Evolutionary conservation across 139 green algal species (phyloP).

Genomic region (Chlamydomonas eustigma): DNA sequence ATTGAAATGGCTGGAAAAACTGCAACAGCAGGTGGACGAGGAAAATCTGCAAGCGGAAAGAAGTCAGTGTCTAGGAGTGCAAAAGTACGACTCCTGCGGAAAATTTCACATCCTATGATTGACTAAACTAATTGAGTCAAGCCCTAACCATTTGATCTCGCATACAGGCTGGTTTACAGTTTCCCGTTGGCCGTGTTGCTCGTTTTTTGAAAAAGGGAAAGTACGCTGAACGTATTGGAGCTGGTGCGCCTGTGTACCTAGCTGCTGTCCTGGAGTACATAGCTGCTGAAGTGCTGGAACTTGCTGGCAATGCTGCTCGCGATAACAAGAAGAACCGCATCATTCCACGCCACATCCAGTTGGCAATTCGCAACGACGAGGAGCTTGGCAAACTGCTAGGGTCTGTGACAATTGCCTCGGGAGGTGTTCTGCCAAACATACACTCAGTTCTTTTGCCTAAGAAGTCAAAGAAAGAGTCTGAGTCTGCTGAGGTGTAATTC

Average conservation of each 20-base stretch:
- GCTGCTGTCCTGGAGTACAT: slow-evolving; percentile 55
- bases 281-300: slow-evolving; percentile 45
- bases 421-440: slow-evolving; percentile 85
- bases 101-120: too few relatives aligned
- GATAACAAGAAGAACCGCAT: slow-evolving; percentile 96
- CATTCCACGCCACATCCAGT: slow-evolving; percentile 80
- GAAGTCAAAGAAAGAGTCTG: slow-evolving; percentile 40
- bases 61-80: slow-evolving; percentile 59
- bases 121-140: too few relatives aligned
- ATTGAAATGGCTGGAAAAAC: not conserved
- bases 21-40: slow-evolving; percentile 1
- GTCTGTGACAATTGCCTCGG: slow-evolving; percentile 70
- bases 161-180: slow-evolving; percentile 82
- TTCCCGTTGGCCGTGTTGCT: slow-evolving; percentile 76
- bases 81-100: too few relatives aligned
- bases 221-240: slow-evolving; percentile 60
- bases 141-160: too few relatives aligned
- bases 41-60: slow-evolving; percentile 33
- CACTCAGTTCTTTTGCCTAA: slow-evolving; percentile 78
- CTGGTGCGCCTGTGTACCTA: slow-evolving; percentile 61
- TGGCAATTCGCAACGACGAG: slow-evolving; percentile 91
- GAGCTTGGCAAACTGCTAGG: slow-evolving; percentile 91
- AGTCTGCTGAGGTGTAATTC: slow-evolving; percentile 8
- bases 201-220: slow-evolving; percentile 78
- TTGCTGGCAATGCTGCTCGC: slow-evolving; percentile 79